Conservation (phyloP, 495 filamentous ascomycete genomes). For the Beverwykella pulmonaria region DNA sequence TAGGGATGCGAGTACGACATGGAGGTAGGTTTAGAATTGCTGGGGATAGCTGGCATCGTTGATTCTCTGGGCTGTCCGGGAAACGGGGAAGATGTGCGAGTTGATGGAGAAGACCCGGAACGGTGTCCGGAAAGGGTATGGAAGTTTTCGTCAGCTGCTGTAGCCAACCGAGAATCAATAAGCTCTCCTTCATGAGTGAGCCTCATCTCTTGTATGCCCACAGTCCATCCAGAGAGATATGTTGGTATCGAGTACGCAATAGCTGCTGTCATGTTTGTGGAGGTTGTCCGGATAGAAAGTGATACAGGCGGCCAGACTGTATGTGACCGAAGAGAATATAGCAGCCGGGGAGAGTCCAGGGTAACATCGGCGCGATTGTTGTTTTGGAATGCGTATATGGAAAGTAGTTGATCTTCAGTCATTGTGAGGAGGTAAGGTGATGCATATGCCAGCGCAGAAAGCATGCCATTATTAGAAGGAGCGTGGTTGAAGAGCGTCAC, state of each 20-base stretch:
- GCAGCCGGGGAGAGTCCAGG: slow-evolving; percentile 56
- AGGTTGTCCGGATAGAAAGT: slow-evolving; percentile 69
- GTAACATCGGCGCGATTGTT: slow-evolving; percentile 19
- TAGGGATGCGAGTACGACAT: slow-evolving; percentile 91
- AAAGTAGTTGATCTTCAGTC: slow-evolving; percentile 69
- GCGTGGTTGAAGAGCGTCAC: slow-evolving; percentile 56
- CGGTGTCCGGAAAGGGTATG: slow-evolving; percentile 33
- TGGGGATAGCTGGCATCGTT: background rate
- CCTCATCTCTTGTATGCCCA: slow-evolving; percentile 86
- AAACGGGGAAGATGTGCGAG: slow-evolving; percentile 26
- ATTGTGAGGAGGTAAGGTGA: slow-evolving; percentile 80
- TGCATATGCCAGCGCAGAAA: slow-evolving; percentile 75
- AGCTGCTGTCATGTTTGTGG: slow-evolving; percentile 67
- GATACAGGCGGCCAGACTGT: slow-evolving; percentile 78
- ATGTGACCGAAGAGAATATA: slow-evolving; percentile 81
- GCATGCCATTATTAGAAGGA: slow-evolving; percentile 59
- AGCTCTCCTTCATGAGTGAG: slow-evolving; percentile 59
- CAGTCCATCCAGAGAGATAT: slow-evolving; percentile 75
- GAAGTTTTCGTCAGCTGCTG: slow-evolving; percentile 49
- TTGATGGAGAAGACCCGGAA: slow-evolving; percentile 27
- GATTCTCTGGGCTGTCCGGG: background rate
- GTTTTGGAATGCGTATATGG: slow-evolving; percentile 65
- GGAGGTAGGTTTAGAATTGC: slow-evolving; percentile 61
- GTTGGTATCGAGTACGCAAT: slow-evolving; percentile 81
- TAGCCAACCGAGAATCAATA: slow-evolving; percentile 59